A percentile compares a stretch with the other conserved stretches of the same genome.
Evolutionary conservation across 805 yeast genomes (phyloP).

Genomic region (Cyberlindnera mycetangii): DNA sequence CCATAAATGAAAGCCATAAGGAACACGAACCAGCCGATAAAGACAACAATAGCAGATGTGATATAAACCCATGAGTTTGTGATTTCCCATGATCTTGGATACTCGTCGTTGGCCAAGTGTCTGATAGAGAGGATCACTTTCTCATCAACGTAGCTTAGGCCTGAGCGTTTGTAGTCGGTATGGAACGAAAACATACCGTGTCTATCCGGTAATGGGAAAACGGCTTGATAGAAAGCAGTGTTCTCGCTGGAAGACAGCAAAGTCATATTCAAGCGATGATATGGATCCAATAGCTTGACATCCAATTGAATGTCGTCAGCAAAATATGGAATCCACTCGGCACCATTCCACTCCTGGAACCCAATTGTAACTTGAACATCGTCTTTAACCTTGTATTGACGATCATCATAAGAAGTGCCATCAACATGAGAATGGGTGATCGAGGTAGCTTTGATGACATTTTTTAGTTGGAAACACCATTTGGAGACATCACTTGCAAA

Average conservation of each 20-base stretch:
- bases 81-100: constrained; percentile 88
- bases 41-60: constrained; percentile 65
- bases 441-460: constrained; percentile 54
- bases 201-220: constrained; percentile 84
- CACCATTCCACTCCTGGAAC: constrained; percentile 47
- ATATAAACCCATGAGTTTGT: constrained; percentile 92
- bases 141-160: constrained; percentile 65
- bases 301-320: constrained; percentile 73
- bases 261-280: constrained; percentile 71
- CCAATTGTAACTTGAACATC: constrained; percentile 52
- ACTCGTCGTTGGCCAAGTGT: constrained; percentile 95
- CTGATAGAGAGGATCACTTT: constrained; percentile 76
- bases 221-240: constrained; percentile 42
- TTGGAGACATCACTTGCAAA: constrained; percentile 45
- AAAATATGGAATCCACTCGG: constrained; percentile 69
- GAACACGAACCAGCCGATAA: constrained; percentile 73
- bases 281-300: constrained; percentile 90
- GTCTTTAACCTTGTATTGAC: constrained; percentile 73
- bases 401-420: constrained; percentile 38
- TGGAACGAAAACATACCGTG: constrained; percentile 93
- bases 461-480: constrained; percentile 76
- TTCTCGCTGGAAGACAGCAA: constrained; percentile 37
- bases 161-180: constrained; percentile 73
- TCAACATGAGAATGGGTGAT: constrained; percentile 53
- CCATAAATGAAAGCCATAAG: constrained; percentile 52